phyloP scores from a whole-genome alignment of 140 eudicot species.

The Oenanthe javanica region DNA sequence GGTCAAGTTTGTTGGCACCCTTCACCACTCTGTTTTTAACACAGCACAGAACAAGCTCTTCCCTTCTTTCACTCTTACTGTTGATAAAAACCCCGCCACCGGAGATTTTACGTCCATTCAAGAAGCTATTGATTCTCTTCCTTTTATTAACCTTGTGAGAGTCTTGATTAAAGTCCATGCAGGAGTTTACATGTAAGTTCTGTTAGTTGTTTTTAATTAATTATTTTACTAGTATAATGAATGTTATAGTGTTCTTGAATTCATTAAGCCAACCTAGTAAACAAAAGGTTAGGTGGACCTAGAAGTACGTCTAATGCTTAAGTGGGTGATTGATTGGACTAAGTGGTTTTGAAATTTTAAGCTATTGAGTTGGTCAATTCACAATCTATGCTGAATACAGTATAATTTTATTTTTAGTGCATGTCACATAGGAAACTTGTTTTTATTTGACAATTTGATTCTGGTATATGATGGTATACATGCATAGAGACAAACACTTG shows the following conservation, averaged over 20 bases:
- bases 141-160: conserved; percentile 61
- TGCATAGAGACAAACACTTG: neutral
- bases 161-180: conserved; percentile 82
- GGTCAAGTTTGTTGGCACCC: conserved; percentile 82
- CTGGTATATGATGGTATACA: neutral
- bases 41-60: conserved; percentile 67
- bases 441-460: conserved; percentile 6
- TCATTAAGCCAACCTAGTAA: neutral
- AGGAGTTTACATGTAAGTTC: conserved; percentile 80
- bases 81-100: conserved; percentile 62
- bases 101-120: conserved; percentile 88
- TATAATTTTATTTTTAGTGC: neutral
- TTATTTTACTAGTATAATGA: neutral
- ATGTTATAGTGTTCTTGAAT: neutral
- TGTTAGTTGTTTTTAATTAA: neutral
- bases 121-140: conserved; percentile 87
- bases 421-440: conserved; percentile 5
- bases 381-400: neutral
- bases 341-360: neutral
- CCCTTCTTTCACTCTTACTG: conserved; percentile 70
- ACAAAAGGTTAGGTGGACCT: neutral
- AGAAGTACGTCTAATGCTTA: neutral
- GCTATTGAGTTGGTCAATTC: neutral
- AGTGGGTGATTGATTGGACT: neutral
- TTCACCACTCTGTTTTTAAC: conserved; percentile 71